Conservation (phyloP, 768 basidiomycete species). For the Leccinum longicurvipes region DNA sequence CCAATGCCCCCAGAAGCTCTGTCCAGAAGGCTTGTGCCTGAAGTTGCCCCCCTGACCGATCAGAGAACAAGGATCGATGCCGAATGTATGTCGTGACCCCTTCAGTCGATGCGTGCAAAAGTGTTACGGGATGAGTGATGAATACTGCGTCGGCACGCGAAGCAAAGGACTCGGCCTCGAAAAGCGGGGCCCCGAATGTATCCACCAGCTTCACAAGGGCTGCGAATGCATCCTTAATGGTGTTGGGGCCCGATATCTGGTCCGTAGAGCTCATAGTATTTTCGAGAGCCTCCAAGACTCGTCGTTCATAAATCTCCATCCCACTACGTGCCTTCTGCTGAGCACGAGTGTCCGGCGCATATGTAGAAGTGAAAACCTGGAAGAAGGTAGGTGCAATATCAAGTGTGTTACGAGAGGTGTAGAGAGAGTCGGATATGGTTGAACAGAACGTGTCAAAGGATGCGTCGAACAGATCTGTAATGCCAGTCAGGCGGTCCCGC, state of each 20-base stretch:
- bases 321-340: conserved; percentile 10
- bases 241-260: neutral
- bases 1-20: conserved; percentile 41
- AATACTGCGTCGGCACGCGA: conserved; percentile 45
- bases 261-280: conserved; percentile 6
- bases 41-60: conserved; percentile 3
- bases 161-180: conserved; percentile 40
- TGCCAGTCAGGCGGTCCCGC: conserved; percentile 4
- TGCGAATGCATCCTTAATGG: conserved; percentile 23
- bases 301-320: conserved; percentile 15
- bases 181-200: conserved; percentile 50
- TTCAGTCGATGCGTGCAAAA: conserved; percentile 40
- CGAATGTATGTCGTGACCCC: conserved; percentile 54
- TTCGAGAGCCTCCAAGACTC: conserved; percentile 27
- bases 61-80: conserved; percentile 13
- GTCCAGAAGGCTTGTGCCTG: conserved; percentile 22
- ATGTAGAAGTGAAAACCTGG: conserved; percentile 41
- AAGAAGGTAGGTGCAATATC: conserved; percentile 44
- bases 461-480: conserved; percentile 43
- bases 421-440: conserved; percentile 6
- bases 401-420: neutral
- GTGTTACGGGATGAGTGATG: conserved; percentile 32
- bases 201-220: conserved; percentile 42
- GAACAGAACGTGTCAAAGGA: conserved; percentile 45
- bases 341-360: conserved; percentile 19